Conservation (phyloP, 2,329 filamentous ascomycete genomes). For the Coniochaeta sp. region DNA sequence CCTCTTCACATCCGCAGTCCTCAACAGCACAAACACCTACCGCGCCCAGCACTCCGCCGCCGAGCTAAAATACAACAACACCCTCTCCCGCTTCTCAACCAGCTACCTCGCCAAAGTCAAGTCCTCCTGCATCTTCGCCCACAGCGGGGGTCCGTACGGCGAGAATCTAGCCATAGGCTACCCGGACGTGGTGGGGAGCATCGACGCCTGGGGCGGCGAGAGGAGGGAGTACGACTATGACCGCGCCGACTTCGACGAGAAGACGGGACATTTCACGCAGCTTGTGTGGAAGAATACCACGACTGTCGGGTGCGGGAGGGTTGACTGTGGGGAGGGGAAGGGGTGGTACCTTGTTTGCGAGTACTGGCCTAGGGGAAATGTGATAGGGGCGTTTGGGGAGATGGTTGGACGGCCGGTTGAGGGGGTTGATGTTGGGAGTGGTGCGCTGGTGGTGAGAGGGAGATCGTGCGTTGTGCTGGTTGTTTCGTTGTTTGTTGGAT, state of each 20-base stretch:
- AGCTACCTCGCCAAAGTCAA: constrained; percentile 35
- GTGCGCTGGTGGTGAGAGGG: not conserved
- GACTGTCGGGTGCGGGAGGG: constrained; percentile 47
- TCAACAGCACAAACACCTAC: constrained; percentile 62
- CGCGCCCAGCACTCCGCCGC: constrained; percentile 55
- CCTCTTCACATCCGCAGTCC: constrained; percentile 45
- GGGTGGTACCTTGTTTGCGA: constrained; percentile 66
- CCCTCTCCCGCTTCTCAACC: constrained; percentile 47
- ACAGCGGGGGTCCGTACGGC: constrained; percentile 58
- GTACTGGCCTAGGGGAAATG: constrained; percentile 62
- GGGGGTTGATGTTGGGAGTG: not conserved
- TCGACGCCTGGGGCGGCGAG: constrained; percentile 64
- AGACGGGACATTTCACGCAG: constrained; percentile 67
- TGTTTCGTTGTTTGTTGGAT: not conserved
- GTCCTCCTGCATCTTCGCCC: constrained; percentile 39
- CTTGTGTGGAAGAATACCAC: constrained; percentile 62
- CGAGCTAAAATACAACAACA: constrained; percentile 56
- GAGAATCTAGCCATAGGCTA: constrained; percentile 71
- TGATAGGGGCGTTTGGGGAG: constrained; percentile 44
- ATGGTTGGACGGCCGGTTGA: constrained; percentile 26
- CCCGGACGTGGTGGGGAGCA: constrained; percentile 45
- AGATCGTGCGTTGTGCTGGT: not conserved
- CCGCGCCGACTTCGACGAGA: constrained; percentile 46
- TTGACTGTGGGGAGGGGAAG: constrained; percentile 29
- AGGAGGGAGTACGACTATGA: constrained; percentile 50